Conservation (phyloP, 495 filamentous ascomycete genomes). For the Lentithecium fluviatile region DNA sequence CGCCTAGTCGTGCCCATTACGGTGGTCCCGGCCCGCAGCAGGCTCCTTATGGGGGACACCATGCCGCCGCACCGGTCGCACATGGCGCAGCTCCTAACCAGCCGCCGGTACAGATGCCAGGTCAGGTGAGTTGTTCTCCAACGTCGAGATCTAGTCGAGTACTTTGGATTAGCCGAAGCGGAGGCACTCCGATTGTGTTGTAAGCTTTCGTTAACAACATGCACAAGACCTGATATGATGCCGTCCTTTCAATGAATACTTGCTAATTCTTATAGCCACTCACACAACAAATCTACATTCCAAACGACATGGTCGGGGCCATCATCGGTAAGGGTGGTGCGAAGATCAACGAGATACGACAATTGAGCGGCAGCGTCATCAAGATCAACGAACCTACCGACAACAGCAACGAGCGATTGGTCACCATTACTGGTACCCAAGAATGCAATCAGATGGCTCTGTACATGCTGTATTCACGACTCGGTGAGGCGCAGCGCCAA, state of each 20-base stretch:
- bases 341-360: slow-evolving; percentile 99
- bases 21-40: slow-evolving; percentile 76
- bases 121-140: neutral
- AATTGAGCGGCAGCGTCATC: slow-evolving; percentile 95
- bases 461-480: slow-evolving; percentile 96
- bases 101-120: slow-evolving; percentile 54
- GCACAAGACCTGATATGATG: too few relatives aligned
- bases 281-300: slow-evolving; percentile 98
- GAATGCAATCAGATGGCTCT: slow-evolving; percentile 99
- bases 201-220: too few relatives aligned
- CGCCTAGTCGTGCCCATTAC: slow-evolving; percentile 62
- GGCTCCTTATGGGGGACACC: slow-evolving; percentile 59
- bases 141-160: too few relatives aligned
- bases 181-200: too few relatives aligned
- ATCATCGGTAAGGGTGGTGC: slow-evolving; percentile 98
- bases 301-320: slow-evolving; percentile 98
- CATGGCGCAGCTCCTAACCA: slow-evolving; percentile 60
- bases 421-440: slow-evolving; percentile 95
- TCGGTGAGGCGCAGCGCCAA: slow-evolving; percentile 64
- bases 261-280: slow-evolving; percentile 73
- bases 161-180: too few relatives aligned
- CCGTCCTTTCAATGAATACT: slow-evolving; percentile 42
- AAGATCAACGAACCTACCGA: slow-evolving; percentile 99
- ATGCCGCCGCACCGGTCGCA: slow-evolving; percentile 45
- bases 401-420: slow-evolving; percentile 95